Conservation (phyloP, 2,329 filamentous ascomycete genomes). For the Alternaria panax region DNA sequence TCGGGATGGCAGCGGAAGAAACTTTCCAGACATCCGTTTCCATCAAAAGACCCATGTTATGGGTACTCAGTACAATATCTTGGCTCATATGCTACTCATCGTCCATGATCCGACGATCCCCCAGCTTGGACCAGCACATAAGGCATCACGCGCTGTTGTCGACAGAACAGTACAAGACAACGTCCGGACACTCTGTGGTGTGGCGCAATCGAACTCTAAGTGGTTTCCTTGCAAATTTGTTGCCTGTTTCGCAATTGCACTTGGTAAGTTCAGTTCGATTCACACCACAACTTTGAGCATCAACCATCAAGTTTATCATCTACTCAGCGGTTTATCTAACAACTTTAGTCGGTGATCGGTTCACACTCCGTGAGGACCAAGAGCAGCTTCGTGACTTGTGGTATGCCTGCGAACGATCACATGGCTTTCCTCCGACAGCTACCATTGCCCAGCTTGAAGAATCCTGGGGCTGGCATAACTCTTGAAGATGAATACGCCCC, state of each 20-base stretch:
- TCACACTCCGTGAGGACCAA: conserved; percentile 41
- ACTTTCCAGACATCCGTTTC: conserved; percentile 47
- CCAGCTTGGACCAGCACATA: conserved; percentile 45
- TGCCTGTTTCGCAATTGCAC: conserved; percentile 47
- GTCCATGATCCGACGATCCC: conserved; percentile 49
- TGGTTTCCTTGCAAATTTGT: conserved; percentile 47
- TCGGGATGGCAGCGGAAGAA: conserved; percentile 41
- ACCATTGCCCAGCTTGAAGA: conserved; percentile 44
- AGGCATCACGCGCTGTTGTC: conserved; percentile 40
- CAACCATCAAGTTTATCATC: background rate
- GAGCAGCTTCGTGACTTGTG: conserved; percentile 40
- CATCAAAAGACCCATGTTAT: conserved; percentile 47
- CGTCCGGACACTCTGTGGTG: conserved; percentile 46
- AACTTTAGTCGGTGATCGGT: conserved; percentile 44
- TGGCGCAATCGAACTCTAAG: conserved; percentile 45
- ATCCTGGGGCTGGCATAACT: conserved; percentile 44
- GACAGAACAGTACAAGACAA: conserved; percentile 46
- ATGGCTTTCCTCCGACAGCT: conserved; percentile 46
- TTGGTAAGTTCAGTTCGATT: conserved; percentile 29
- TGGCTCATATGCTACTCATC: conserved; percentile 46
- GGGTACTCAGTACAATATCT: conserved; percentile 46
- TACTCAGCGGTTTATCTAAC: conserved; percentile 6
- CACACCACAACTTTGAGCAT: background rate
- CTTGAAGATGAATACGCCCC: background rate
- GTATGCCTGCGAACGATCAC: conserved; percentile 41